Evolutionary conservation across 768 basidiomycete genomes (phyloP).

Genomic region (Pholiota microspora): DNA sequence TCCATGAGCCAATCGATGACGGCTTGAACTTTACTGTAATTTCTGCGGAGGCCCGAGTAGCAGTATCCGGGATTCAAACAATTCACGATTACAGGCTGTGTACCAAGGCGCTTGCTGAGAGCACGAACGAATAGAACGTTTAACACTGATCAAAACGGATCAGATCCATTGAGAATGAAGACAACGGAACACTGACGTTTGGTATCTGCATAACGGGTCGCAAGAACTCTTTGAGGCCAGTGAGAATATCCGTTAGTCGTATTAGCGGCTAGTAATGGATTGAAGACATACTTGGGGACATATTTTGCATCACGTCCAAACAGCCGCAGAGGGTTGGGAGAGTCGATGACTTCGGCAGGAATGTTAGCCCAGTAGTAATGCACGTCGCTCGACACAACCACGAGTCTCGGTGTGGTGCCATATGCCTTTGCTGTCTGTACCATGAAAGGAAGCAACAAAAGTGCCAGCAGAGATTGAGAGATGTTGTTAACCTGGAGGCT

Average conservation of each 20-base stretch:
- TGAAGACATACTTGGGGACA: background rate
- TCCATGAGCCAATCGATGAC: slow-evolving; percentile 22
- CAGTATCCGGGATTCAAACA: slow-evolving; percentile 40
- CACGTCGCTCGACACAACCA: slow-evolving; percentile 41
- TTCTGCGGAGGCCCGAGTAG: slow-evolving; percentile 30
- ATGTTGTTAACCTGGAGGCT: slow-evolving; percentile 49
- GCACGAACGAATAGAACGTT: slow-evolving; percentile 36
- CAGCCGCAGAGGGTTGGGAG: slow-evolving; percentile 25
- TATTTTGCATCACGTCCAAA: slow-evolving; percentile 15
- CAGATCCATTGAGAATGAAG: background rate
- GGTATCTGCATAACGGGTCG: slow-evolving; percentile 29
- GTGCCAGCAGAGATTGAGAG: slow-evolving; percentile 33
- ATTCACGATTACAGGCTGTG: slow-evolving; percentile 28
- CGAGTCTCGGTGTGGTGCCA: slow-evolving; percentile 30
- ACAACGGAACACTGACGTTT: slow-evolving; percentile 29
- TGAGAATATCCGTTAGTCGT: background rate
- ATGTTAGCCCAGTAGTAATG: slow-evolving; percentile 33
- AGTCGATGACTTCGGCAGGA: slow-evolving; percentile 19
- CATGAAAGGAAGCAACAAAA: slow-evolving; percentile 42
- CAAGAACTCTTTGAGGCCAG: too few species aligned
- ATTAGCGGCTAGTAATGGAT: background rate
- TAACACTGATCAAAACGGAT: slow-evolving; percentile 27
- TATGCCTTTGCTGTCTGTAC: slow-evolving; percentile 31
- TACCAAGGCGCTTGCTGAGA: slow-evolving; percentile 26
- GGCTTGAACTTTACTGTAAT: slow-evolving; percentile 13